These are phyloP conservation scores for Aspergillus sp. DNA, from an alignment of 2,329 filamentous ascomycete species.

Conservation along the genomic window DNA sequence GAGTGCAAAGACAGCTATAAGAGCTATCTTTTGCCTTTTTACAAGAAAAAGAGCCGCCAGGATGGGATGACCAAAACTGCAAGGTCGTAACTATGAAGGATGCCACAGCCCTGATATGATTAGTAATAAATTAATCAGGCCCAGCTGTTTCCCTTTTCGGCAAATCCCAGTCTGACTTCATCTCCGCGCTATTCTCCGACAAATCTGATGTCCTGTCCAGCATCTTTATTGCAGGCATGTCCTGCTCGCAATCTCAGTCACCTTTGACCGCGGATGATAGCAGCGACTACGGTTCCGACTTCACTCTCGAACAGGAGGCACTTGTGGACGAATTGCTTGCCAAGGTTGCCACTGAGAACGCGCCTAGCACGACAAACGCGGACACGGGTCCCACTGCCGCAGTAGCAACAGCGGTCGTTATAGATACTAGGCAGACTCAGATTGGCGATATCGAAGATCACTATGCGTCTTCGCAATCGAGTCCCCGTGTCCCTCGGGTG, in stretches of 20 bases:
- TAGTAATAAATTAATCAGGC: background rate
- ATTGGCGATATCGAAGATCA: conserved; percentile 40
- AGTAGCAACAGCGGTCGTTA: conserved; percentile 9
- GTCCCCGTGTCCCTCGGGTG: conserved; percentile 34
- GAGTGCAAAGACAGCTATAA: too few relatives aligned
- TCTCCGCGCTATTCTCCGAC: background rate
- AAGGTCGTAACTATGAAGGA: too few relatives aligned
- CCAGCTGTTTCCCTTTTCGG: background rate
- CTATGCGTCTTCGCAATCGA: conserved; percentile 26
- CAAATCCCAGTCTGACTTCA: background rate
- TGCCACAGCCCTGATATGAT: background rate
- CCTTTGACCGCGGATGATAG: conserved; percentile 17
- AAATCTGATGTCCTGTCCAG: conserved; percentile 13
- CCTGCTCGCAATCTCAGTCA: conserved; percentile 16
- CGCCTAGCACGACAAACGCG: conserved; percentile 6
- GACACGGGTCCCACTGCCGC: background rate
- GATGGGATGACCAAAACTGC: too few relatives aligned
- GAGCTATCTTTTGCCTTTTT: too few relatives aligned
- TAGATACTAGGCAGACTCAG: conserved; percentile 22
- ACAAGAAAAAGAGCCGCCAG: too few relatives aligned
- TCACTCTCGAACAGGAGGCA: conserved; percentile 50
- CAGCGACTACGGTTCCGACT: conserved; percentile 58
- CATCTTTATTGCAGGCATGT: conserved; percentile 22
- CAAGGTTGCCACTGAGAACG: conserved; percentile 32
- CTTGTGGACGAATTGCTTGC: conserved; percentile 46